A percentile compares a stretch with the other conserved stretches of the same genome.
phyloP scores from a whole-genome alignment of 345 rosid genomes.

The Sisymbrium altissimum region DNA sequence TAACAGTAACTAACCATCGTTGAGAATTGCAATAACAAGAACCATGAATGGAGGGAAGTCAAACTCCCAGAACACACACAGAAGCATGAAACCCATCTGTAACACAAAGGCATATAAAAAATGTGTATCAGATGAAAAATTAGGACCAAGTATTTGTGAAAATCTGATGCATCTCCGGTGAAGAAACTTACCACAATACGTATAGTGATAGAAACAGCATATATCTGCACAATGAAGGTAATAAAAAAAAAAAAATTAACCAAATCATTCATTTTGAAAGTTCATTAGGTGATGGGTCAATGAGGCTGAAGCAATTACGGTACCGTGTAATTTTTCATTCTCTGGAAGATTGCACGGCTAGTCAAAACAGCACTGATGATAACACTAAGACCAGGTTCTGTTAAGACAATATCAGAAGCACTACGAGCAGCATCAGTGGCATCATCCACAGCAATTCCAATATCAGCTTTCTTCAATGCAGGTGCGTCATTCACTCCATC shows the following conservation, averaged over 20 bases:
- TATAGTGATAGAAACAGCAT: conserved; percentile 64
- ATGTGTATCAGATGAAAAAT: neutral
- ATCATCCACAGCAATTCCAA: conserved; percentile 65
- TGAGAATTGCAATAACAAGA: conserved; percentile 61
- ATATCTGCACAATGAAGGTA: conserved; percentile 40
- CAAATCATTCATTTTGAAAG: neutral
- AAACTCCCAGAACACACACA: conserved; percentile 56
- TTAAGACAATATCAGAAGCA: conserved; percentile 63
- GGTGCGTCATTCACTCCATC: conserved; percentile 70
- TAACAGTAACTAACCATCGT: conserved; percentile 46
- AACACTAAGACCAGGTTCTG: conserved; percentile 66
- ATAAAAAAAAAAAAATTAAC: neutral
- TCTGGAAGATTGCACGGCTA: conserved; percentile 63
- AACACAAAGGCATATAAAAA: neutral
- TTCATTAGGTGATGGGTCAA: neutral
- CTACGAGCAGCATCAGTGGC: conserved; percentile 61
- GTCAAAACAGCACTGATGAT: conserved; percentile 59
- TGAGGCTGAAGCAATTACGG: neutral
- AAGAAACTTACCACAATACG: conserved; percentile 56
- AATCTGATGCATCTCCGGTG: neutral
- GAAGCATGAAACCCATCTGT: conserved; percentile 62
- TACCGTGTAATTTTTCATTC: conserved; percentile 66
- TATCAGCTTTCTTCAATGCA: conserved; percentile 62
- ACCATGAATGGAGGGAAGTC: conserved; percentile 76
- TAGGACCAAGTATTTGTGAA: neutral